Evolutionary conservation across 2,329 filamentous ascomycete species (phyloP).

Genomic region (Bipolaris oryzae): DNA sequence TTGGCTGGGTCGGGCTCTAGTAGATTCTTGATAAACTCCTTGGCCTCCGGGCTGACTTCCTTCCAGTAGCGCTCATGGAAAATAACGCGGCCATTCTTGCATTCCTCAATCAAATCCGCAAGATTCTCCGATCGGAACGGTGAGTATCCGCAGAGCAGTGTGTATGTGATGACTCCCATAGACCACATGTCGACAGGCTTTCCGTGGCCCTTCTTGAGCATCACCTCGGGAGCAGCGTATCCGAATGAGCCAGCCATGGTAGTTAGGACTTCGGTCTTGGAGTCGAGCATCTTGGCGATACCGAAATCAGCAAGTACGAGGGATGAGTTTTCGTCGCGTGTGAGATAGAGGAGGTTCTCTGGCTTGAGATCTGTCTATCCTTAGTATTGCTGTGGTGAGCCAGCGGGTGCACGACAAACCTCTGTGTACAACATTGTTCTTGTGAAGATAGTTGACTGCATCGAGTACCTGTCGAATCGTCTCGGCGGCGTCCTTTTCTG

Average conservation of each 20-base stretch:
- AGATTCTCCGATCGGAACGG: conserved; percentile 96
- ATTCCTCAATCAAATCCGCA: conserved; percentile 92
- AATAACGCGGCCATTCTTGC: conserved; percentile 78
- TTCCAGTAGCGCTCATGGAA: conserved; percentile 99
- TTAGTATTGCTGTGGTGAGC: conserved; percentile 25
- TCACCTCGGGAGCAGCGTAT: conserved; percentile 96
- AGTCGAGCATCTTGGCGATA: conserved; percentile 97
- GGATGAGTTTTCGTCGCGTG: conserved; percentile 74
- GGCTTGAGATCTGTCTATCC: conserved; percentile 81
- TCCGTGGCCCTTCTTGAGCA: conserved; percentile 96
- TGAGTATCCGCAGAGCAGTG: conserved; percentile 95
- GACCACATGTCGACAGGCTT: conserved; percentile 99
- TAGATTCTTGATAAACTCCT: conserved; percentile 86
- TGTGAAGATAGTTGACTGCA: conserved; percentile 92
- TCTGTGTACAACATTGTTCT: conserved; percentile 94
- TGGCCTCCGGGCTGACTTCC: conserved; percentile 93
- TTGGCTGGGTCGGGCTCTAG: conserved; percentile 78
- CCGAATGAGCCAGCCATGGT: conserved; percentile 99
- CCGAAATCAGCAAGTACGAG: conserved; percentile 96
- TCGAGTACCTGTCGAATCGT: conserved; percentile 93
- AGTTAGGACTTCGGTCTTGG: conserved; percentile 86
- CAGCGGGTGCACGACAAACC: conserved; percentile 58
- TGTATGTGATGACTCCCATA: conserved; percentile 97
- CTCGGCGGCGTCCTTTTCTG: conserved; percentile 94
- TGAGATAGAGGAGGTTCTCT: conserved; percentile 95